Base-by-base conservation (phyloP, 1,284 basidiomycete species). In the Moesziomyces globuligerus region DNA sequence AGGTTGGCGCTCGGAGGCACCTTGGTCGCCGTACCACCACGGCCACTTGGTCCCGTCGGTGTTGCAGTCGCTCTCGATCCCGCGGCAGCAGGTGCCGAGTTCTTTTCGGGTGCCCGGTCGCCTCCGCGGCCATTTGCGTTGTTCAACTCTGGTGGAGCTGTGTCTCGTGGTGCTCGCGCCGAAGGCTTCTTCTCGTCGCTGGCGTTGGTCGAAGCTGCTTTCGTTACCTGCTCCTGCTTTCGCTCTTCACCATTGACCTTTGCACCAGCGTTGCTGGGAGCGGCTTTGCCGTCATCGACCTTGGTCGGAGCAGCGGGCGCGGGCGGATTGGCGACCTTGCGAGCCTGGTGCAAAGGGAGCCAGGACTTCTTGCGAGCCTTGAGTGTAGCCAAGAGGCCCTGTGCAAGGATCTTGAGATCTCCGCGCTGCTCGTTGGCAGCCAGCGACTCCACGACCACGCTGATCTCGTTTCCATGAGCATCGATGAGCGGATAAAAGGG, bases 391-490 rank as follows among this genome's bases (percentile, higher is more conserved):
- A 66, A 51, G 32, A 81, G 62, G 6, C 80, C 80, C 28, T 79
- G 80, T 7, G 72, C 78, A 10, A 81, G 67, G 11, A 81, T 73
- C 48, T 78, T 77, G 48, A 81, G 77, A 39, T 81, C 79, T 17
- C 74, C 80, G 10, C 80, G 74, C 37, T 64, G 43, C 48, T 81
- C 80, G 36, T 61, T 68, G 9, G 59, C 42, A 4, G 61, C 57
- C 1, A 80, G 37, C 8, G 44, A 43, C n/a, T 74, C 64, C 15
- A 81, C 75, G 8, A 59, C 26, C 2, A 47, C 55, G n/a, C 66
- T 52, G 36, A 81, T 64, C 41, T 61, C 65, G n/a, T 41, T 32
- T 9, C 80, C 80, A 21, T 79, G 74, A 11, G 53, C 18, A 11
- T 75, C 70, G 44, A 72, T 55, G 25, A 78, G 44, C 4, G 80